Evolutionary conservation across 2,329 filamentous ascomycete genomes (phyloP), one percentile per base, ranked within the genome.

Genomic region (Aspergillus fijiensis): DNA sequence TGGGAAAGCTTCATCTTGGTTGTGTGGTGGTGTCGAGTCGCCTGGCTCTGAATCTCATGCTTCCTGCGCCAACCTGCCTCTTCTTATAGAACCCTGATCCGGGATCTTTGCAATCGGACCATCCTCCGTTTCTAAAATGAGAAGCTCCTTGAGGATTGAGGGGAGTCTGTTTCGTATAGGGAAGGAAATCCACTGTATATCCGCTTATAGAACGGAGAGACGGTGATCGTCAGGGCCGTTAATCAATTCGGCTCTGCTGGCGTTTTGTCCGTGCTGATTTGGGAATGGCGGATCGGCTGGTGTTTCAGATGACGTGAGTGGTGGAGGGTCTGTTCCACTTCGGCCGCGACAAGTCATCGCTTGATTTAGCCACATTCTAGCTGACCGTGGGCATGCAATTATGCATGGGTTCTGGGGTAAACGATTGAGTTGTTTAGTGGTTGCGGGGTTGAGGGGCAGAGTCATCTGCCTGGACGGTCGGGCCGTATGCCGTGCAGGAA

Each of bases 1-100:
- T 59, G 58, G 2, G 58, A 56, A 25, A 66, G 19, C 59, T 67
- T 65, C 68, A 71, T 69, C 25, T 16, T 50, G 49, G n/a, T 10
- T 7, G 4, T 35, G 16, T 23, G n/a, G 6, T 57, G 54, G 10
- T 25, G 52, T 35, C 47, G 10, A 21, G 50, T 21, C 31, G 33
- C 39, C 39, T 16, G 14, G 16, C 39, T 45, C 39, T 47, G 9
- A 11, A 5, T 47, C 6, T 54, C 35, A 19, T 47, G 25, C 14
- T 27, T 11, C 16, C 25, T 14, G 23, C 5, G 42, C 11, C 25
- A 3, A 16, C 29, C 10, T 23, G 16, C n/a, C 52, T 55, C 47
- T 55, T 35, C 33, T 47, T 55, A 55, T 11, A 27, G 6, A 27
- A 35, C 12, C 33, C 5, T 35, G 33, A 35, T 16, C 4, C 12